Evolutionary conservation across 2,329 filamentous ascomycete species (phyloP), one percentile per base, ranked within the genome.

Genomic region (Ophiosphaerella herpotricha): DNA sequence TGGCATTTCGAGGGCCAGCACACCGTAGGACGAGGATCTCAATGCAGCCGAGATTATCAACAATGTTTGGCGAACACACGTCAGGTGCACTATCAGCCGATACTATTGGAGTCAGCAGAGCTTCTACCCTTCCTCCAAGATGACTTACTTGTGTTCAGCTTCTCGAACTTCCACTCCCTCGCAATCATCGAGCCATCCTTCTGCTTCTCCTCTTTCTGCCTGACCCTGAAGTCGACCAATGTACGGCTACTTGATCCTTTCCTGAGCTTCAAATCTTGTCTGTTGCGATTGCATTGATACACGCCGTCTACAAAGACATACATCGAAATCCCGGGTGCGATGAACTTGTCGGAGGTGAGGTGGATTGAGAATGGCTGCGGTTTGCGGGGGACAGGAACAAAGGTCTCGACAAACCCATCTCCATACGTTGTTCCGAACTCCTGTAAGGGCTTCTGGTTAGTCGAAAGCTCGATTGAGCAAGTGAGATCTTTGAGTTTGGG

Each of bases 271-370:
- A 83, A 56, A 32, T 75, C 67, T 34, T 74, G 70, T 34, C 77
- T 72, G 62, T 81, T 81, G 48, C 82, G 79, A 52, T 84, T 84
- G 67, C 79, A 82, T 59, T 84, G 81, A 53, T 83, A 83, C 5
- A 78, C 66, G 14, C 82, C 82, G 56, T 84, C 82, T 35, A 83
- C 82, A 69, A 77, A 84, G 23, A 84, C 80, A 52, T 80, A 80
- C 64, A 81, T 77, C 2, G 80, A 77, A 9, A 84, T 65, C 0
- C 82, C 82, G 21, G 78, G 74, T 1, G 78, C 78, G 54, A 84
- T 81, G 67, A 78, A 84, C 26, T 74, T 77, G 32, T 67, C 67
- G 0, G 80, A 80, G 2, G 67, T 74, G 34, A 84, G 71, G 51
- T 76, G 78, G 32, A 84, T 69, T 16, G 69, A 74, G 64, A 84